Base-by-base conservation (phyloP, 768 basidiomycete genomes). In the Brasilioporus rufonigricans region DNA sequence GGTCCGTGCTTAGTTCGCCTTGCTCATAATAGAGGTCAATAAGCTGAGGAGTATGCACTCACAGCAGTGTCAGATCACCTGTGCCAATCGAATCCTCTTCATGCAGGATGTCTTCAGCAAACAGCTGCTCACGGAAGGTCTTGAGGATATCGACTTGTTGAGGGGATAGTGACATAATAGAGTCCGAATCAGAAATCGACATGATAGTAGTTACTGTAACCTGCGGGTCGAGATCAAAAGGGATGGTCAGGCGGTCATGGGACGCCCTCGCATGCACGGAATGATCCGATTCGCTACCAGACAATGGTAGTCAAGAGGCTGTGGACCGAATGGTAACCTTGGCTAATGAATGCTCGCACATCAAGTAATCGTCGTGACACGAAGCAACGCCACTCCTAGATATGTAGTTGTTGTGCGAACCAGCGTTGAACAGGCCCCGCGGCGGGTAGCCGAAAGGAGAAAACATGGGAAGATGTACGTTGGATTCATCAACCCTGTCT, bases 11-110 rank as follows among this genome's bases (percentile, higher is more conserved):
- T 40, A 61, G 57, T 50, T 35, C 43, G 26, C 18, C 31, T 46
- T 14, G 38, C 10, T 10, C 27, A 36, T 11, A 18, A 12, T 23
- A 31, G 13, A 50, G n/a, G n/a, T 5, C 11, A 4, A 16, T 19
- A 24, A 39, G 35, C 24, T 26, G 40, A 36, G 39, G 40, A 31
- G 8, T 19, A n/a, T 19, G 32, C 40, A 60, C 83, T 69, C 53
- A 84, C 87, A 86, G 65, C 14, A 89, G 65, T 10, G 85, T 86
- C 50, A 74, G 72, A 58, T 80, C 76, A 53, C 80, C 83, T 3
- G 84, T 82, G 13, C 85, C 86, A 38, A 88, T 78, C 4, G 79
- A 76, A 60, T 85, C 83, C 0, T 83, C 84, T 27, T 85, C 80
- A 47, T 77, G 77, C 41, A 89, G 57, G 40, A 85, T 76, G 23